phyloP scores from a whole-genome alignment of 2,329 filamentous ascomycete genomes.

The Metarhizium humberi region DNA sequence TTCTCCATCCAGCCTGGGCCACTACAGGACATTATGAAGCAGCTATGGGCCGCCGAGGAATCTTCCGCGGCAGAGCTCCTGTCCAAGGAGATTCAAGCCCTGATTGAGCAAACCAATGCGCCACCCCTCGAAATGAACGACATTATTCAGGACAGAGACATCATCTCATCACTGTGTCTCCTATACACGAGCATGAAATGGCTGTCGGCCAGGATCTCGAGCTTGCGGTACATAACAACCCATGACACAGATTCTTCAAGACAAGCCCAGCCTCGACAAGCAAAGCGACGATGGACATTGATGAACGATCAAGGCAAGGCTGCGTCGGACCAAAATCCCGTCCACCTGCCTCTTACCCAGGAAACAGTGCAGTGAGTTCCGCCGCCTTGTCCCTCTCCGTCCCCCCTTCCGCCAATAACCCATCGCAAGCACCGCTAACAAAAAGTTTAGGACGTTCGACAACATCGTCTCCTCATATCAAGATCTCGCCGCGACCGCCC shows the following conservation, averaged over 20 bases:
- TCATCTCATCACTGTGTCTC: constrained; percentile 73
- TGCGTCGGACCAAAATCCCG: constrained; percentile 52
- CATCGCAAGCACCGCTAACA: constrained; percentile 13
- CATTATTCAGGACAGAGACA: constrained; percentile 82
- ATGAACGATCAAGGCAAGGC: constrained; percentile 54
- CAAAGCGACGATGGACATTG: constrained; percentile 75
- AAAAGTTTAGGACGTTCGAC: constrained; percentile 61
- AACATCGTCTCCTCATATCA: constrained; percentile 75
- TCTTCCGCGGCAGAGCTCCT: constrained; percentile 41
- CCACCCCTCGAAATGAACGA: constrained; percentile 64
- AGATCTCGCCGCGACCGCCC: constrained; percentile 66
- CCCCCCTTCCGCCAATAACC: background rate
- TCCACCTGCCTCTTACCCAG: constrained; percentile 79
- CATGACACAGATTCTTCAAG: constrained; percentile 59
- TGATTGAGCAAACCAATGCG: constrained; percentile 50
- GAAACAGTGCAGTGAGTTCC: constrained; percentile 67
- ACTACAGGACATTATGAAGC: constrained; percentile 60
- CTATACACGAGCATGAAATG: constrained; percentile 98
- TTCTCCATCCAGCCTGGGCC: constrained; percentile 63
- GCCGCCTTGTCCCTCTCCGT: background rate
- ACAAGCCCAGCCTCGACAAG: constrained; percentile 41
- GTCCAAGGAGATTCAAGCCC: constrained; percentile 50
- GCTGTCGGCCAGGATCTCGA: constrained; percentile 75
- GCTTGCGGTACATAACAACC: constrained; percentile 72
- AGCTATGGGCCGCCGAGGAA: constrained; percentile 50